Percentiles rank a stretch among this genome's conserved stretches.
Conservation (phyloP, 1,284 basidiomycete genomes). For the Cutaneotrichosporon dermatis region DNA sequence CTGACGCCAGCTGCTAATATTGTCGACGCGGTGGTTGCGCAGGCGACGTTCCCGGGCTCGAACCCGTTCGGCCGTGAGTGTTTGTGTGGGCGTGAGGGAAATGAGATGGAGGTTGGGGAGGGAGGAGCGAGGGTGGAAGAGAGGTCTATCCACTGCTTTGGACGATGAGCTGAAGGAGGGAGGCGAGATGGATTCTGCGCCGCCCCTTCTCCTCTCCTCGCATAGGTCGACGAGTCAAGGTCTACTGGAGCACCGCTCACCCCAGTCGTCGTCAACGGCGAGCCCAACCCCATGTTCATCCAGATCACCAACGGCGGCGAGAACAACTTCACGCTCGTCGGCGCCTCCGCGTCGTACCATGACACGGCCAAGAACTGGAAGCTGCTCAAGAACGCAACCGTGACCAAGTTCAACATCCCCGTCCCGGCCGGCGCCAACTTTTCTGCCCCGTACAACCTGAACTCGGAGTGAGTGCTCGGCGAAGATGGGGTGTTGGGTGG, state of each 20-base stretch:
- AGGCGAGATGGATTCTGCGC: too few relatives aligned
- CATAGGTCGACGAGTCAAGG: too few relatives aligned
- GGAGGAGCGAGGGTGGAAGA: background rate
- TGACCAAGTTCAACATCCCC: conserved; percentile 59
- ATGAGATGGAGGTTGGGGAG: background rate
- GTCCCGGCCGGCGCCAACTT: conserved; percentile 63
- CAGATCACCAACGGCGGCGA: conserved; percentile 70
- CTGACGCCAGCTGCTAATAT: conserved; percentile 1
- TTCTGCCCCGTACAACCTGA: conserved; percentile 67
- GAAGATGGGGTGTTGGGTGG: too few relatives aligned
- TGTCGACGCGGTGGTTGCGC: conserved; percentile 55
- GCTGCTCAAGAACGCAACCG: conserved; percentile 60
- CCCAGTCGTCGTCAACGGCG: conserved; percentile 78
- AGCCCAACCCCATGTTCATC: conserved; percentile 66
- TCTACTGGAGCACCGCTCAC: background rate
- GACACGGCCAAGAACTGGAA: conserved; percentile 62
- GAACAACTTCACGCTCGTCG: conserved; percentile 68
- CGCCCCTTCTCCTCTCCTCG: too few relatives aligned
- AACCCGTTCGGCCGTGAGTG: conserved; percentile 76
- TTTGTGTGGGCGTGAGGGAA: background rate
- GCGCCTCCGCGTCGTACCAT: conserved; percentile 67
- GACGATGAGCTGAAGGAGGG: background rate
- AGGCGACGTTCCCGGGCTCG: conserved; percentile 65
- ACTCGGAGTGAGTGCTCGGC: conserved; percentile 68
- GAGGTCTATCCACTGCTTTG: too few relatives aligned